Evolutionary conservation across 2,329 filamentous ascomycete genomes (phyloP).

Genomic region (Amphichorda felina): DNA sequence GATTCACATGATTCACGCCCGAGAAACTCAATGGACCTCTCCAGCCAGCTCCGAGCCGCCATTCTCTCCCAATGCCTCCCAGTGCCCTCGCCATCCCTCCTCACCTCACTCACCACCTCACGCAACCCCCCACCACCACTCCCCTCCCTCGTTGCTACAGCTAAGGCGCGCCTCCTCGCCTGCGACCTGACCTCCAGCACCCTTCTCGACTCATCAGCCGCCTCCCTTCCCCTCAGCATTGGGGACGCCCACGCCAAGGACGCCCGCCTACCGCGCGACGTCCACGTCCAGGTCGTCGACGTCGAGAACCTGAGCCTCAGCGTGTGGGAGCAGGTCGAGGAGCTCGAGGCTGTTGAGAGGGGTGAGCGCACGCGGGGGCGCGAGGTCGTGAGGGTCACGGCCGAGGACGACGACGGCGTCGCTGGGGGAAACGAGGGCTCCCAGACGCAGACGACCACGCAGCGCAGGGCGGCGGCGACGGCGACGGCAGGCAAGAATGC

Average conservation of each 20-base stretch:
- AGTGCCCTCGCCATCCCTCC: conserved; percentile 42
- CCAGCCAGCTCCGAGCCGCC: background rate
- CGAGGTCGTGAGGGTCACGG: conserved; percentile 63
- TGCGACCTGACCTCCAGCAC: conserved; percentile 54
- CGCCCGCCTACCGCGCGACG: conserved; percentile 42
- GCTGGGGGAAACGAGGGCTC: conserved; percentile 23
- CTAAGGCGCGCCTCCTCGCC: conserved; percentile 67
- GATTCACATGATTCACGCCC: no score
- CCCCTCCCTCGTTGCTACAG: conserved; percentile 64
- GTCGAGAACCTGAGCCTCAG: conserved; percentile 72
- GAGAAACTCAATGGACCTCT: background rate
- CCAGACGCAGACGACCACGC: conserved; percentile 8
- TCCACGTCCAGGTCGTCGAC: conserved; percentile 74
- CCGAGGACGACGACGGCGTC: conserved; percentile 25
- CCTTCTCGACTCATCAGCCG: conserved; percentile 29
- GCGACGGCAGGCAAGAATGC: conserved; percentile 28
- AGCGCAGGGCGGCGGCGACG: conserved; percentile 4
- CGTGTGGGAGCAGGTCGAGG: conserved; percentile 80
- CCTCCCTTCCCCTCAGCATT: conserved; percentile 42
- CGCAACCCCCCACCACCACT: conserved; percentile 48
- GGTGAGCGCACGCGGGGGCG: conserved; percentile 66
- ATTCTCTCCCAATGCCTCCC: conserved; percentile 24
- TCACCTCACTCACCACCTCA: conserved; percentile 47
- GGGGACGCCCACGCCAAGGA: conserved; percentile 40
- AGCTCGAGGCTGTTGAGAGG: conserved; percentile 59